These are phyloP conservation scores for Vitis vinifera DNA, from an alignment of 164 flowering plant genomes.

Conservation along the genomic window ASM3070453v1 NC_081813.1:2240001-2240500, in stretches of 20 bases:
- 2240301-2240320: slow-evolving; percentile 84
- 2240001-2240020: too few relatives aligned
- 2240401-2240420: slow-evolving; percentile 83
- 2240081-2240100: slow-evolving; percentile 50
- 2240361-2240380: slow-evolving; percentile 67
- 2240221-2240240: too few relatives aligned
- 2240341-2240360: slow-evolving; percentile 76
- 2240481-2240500: slow-evolving; percentile 82
- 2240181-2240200: too few relatives aligned
- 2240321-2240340: slow-evolving; percentile 90
- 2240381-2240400: slow-evolving; percentile 95
- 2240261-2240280: not conserved
- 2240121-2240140: slow-evolving; percentile 55
- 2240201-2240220: too few relatives aligned
- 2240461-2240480: slow-evolving; percentile 84
- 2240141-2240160: slow-evolving; percentile 71
- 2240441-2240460: slow-evolving; percentile 66
- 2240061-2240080: not conserved
- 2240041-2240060: too few relatives aligned
- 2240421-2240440: slow-evolving; percentile 62
- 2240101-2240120: slow-evolving; percentile 76
- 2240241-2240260: too few relatives aligned
- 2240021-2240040: too few relatives aligned
- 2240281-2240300: slow-evolving; percentile 60
- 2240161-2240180: slow-evolving; percentile 10